Evolutionary conservation across 2,329 filamentous ascomycete species (phyloP).

Genomic region (Alternaria arborescens): DNA sequence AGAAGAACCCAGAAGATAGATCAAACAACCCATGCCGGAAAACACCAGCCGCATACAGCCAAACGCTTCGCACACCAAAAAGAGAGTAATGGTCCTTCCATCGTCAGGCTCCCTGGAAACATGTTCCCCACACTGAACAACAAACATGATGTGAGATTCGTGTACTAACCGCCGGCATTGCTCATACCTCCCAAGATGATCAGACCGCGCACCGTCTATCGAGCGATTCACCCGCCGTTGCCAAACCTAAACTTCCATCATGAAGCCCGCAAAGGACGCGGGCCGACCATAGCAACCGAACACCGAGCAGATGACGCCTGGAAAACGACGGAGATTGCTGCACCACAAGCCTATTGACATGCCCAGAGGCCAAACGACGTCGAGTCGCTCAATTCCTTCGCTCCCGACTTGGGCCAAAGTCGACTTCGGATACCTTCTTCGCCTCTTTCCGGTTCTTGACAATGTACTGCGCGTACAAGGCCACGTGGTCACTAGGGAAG

Average conservation of each 20-base stretch:
- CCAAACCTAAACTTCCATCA: constrained; percentile 37
- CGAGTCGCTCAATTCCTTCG: constrained; percentile 34
- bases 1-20: constrained; percentile 24
- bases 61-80: constrained; percentile 33
- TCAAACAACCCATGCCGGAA: constrained; percentile 26
- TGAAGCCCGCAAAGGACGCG: constrained; percentile 34
- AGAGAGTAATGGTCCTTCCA: constrained; percentile 31
- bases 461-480: constrained; percentile 87
- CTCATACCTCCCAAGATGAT: constrained; percentile 33
- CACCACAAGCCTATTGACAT: constrained; percentile 43
- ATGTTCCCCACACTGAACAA: constrained; percentile 39
- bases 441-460: constrained; percentile 84
- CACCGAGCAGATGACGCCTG: constrained; percentile 48
- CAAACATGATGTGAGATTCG: constrained; percentile 46
- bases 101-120: constrained; percentile 22
- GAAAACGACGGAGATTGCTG: constrained; percentile 37
- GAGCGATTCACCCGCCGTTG: constrained; percentile 29
- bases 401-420: constrained; percentile 48
- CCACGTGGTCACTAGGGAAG: constrained; percentile 92
- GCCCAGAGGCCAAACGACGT: constrained; percentile 15
- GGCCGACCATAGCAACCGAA: constrained; percentile 40
- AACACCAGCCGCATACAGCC: constrained; percentile 27
- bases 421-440: constrained; percentile 58
- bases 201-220: constrained; percentile 30
- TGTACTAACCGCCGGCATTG: constrained; percentile 38